Evolutionary conservation across 306 rosid genomes (phyloP).

Genomic region (Fagus crenata): DNA sequence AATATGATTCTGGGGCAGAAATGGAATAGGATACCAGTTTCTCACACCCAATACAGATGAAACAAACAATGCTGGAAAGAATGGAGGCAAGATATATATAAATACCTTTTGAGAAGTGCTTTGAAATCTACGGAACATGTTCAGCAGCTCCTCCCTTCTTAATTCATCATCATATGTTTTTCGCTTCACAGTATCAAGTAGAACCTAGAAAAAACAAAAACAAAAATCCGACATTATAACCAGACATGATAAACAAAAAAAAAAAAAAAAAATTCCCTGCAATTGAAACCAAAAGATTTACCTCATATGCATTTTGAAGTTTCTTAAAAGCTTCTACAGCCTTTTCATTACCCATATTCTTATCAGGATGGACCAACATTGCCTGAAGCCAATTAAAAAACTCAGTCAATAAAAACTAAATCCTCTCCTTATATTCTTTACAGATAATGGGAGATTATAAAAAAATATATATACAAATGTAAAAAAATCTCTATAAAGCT

Average conservation of each 20-base stretch:
- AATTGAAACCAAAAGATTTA: slow-evolving; percentile 30
- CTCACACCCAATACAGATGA: slow-evolving; percentile 3
- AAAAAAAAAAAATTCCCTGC: not conserved
- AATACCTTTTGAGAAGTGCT: slow-evolving; percentile 64
- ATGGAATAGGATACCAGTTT: not conserved
- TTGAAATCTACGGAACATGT: slow-evolving; percentile 70
- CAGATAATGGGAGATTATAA: slow-evolving; percentile 30
- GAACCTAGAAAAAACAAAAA: slow-evolving; percentile 51
- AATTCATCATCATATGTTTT: slow-evolving; percentile 91
- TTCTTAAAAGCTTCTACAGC: slow-evolving; percentile 98
- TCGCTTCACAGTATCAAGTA: slow-evolving; percentile 82
- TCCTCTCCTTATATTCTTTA: slow-evolving; percentile 18
- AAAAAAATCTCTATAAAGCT: not conserved
- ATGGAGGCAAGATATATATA: not conserved
- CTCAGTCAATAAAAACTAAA: slow-evolving; percentile 5
- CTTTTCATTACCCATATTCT: slow-evolving; percentile 97
- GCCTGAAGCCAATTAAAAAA: slow-evolving; percentile 52
- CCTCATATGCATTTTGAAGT: slow-evolving; percentile 99
- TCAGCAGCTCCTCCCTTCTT: slow-evolving; percentile 86
- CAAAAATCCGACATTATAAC: slow-evolving; percentile 17
- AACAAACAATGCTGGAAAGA: slow-evolving; percentile 14
- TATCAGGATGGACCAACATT: slow-evolving; percentile 99
- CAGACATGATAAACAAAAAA: slow-evolving; percentile 7
- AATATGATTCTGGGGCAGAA: not conserved
- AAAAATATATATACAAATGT: slow-evolving; percentile 6